Conservation (phyloP, 2,329 filamentous ascomycete genomes). For the Diplodia scrobiculata region DNA sequence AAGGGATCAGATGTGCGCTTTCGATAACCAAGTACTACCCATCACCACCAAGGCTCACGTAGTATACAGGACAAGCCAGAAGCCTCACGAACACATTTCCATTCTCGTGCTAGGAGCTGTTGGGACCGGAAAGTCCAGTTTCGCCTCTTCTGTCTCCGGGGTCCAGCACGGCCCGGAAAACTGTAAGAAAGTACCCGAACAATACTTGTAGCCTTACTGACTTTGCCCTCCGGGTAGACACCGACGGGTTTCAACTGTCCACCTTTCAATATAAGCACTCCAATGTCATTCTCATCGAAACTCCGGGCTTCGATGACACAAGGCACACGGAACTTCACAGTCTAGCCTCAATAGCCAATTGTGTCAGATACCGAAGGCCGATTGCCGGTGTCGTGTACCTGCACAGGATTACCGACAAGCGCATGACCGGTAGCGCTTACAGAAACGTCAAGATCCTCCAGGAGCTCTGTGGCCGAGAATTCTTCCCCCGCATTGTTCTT, state of each 20-base stretch:
- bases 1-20: neutral
- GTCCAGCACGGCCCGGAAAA: neutral
- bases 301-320: neutral
- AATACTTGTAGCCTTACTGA: neutral
- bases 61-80: neutral
- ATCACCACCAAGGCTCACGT: neutral
- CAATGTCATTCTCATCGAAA: neutral
- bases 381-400: constrained; percentile 51
- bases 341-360: neutral
- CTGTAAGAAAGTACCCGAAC: neutral
- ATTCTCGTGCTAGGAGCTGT: neutral
- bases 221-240: neutral
- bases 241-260: neutral
- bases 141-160: neutral
- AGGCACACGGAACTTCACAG: neutral
- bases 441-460: constrained; percentile 50
- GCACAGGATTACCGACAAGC: constrained; percentile 48
- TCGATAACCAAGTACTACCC: neutral
- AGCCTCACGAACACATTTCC: neutral
- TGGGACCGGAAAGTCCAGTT: neutral
- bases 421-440: constrained; percentile 44
- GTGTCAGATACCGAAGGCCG: constrained; percentile 34
- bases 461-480: constrained; percentile 46
- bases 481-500: neutral
- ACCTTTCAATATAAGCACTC: neutral